These are phyloP conservation scores for Schizosaccharomyces cryophilus DNA, from an alignment of 805 yeast genomes.

Conservation along the genomic window DNA sequence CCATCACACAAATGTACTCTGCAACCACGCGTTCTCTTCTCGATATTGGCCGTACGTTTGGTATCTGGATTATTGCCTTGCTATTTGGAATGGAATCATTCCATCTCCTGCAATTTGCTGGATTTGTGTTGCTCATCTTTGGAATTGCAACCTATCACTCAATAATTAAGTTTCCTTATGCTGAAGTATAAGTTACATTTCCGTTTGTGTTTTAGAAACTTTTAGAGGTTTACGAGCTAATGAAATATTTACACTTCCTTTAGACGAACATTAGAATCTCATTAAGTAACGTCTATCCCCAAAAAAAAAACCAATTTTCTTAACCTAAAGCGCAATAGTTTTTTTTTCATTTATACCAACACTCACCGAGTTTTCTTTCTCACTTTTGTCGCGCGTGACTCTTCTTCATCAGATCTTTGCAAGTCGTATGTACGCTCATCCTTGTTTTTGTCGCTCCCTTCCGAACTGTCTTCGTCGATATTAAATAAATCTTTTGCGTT, in stretches of 20 bases:
- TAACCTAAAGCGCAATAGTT: background rate
- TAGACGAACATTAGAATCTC: too few relatives aligned
- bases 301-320: too few relatives aligned
- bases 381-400: background rate
- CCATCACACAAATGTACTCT: conserved; percentile 36
- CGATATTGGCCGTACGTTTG: conserved; percentile 49
- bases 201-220: background rate
- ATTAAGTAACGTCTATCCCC: too few relatives aligned
- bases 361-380: background rate
- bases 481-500: background rate
- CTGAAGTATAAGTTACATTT: conserved; percentile 3
- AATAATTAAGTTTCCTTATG: conserved; percentile 17
- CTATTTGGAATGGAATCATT: conserved; percentile 54
- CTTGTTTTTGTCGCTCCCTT: background rate
- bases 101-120: conserved; percentile 33
- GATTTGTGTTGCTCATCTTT: conserved; percentile 36
- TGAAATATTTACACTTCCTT: too few relatives aligned
- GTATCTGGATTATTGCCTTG: conserved; percentile 54
- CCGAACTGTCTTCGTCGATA: background rate
- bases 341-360: background rate
- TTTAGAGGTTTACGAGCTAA: background rate
- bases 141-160: conserved; percentile 60
- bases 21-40: conserved; percentile 63
- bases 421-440: too few relatives aligned
- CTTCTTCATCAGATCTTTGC: background rate